phyloP scores from a whole-genome alignment of 2,329 filamentous ascomycete species.

The Amauroascus verrucosus region DNA sequence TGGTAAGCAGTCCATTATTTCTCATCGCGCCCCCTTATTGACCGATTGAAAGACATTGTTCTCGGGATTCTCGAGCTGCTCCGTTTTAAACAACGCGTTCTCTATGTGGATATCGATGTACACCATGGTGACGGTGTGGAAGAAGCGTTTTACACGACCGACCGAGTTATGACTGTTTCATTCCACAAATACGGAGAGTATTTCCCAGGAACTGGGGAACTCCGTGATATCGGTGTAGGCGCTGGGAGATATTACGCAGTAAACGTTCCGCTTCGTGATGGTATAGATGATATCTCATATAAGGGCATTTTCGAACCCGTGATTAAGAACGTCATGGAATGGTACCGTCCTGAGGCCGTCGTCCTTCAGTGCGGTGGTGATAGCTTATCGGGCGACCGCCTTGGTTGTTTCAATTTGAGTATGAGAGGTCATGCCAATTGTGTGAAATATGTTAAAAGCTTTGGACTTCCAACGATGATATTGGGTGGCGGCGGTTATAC shows the following conservation, averaged over 20 bases:
- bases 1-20: constrained; percentile 32
- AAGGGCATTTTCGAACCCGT: constrained; percentile 59
- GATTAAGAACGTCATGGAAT: constrained; percentile 59
- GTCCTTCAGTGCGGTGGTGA: constrained; percentile 61
- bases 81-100: constrained; percentile 53
- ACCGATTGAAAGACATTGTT: constrained; percentile 46
- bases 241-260: constrained; percentile 57
- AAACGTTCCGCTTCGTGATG: constrained; percentile 59
- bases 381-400: constrained; percentile 55
- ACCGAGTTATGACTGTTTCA: constrained; percentile 61
- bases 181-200: constrained; percentile 67
- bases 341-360: constrained; percentile 56
- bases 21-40: not conserved
- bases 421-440: constrained; percentile 63
- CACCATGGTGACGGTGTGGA: constrained; percentile 60
- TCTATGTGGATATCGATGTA: constrained; percentile 59
- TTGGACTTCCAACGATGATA: constrained; percentile 54
- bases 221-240: constrained; percentile 59
- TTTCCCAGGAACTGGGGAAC: constrained; percentile 59
- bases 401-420: constrained; percentile 60
- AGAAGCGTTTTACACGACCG: constrained; percentile 61
- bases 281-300: constrained; percentile 58
- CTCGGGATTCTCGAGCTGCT: constrained; percentile 56
- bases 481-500: constrained; percentile 60
- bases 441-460: constrained; percentile 58